A percentile compares a stretch with the other conserved stretches of the same genome.
Conservation (phyloP, 2,329 filamentous ascomycete species). For the Arachnomyces sp. region DNA sequence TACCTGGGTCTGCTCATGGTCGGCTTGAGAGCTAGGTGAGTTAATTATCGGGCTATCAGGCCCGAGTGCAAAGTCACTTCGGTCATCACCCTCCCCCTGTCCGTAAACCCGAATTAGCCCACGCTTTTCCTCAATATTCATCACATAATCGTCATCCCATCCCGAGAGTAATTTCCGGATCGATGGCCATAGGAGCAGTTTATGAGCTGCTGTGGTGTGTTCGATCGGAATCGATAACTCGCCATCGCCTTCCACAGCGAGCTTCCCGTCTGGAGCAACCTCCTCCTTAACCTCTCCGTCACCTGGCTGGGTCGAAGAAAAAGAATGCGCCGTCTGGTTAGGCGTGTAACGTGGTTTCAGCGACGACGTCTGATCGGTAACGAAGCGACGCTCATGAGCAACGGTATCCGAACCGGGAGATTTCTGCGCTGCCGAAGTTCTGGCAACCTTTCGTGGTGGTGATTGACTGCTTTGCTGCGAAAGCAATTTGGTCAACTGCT, state of each 20-base stretch:
- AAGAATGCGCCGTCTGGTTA: too few species aligned
- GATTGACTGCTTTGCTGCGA: not conserved
- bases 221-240: conserved; percentile 69
- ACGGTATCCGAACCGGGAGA: too few species aligned
- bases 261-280: conserved; percentile 11
- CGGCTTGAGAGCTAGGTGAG: conserved; percentile 16
- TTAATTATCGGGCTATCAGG: conserved; percentile 29
- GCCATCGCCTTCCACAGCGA: conserved; percentile 43
- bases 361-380: too few species aligned
- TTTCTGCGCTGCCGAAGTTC: too few species aligned
- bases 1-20: conserved; percentile 26
- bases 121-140: conserved; percentile 63
- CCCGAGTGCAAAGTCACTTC: conserved; percentile 39
- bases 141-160: conserved; percentile 62
- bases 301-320: too few species aligned
- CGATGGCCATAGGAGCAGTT: conserved; percentile 64
- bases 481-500: not conserved
- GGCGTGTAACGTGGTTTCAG: too few species aligned
- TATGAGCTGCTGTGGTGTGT: conserved; percentile 82
- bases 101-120: conserved; percentile 70
- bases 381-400: too few species aligned
- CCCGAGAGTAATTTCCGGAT: conserved; percentile 58
- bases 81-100: conserved; percentile 64
- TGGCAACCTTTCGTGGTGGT: too few species aligned
- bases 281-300: too few species aligned